Conservation (phyloP, 805 yeast species). For the Saccharomycopsis sp. region DNA sequence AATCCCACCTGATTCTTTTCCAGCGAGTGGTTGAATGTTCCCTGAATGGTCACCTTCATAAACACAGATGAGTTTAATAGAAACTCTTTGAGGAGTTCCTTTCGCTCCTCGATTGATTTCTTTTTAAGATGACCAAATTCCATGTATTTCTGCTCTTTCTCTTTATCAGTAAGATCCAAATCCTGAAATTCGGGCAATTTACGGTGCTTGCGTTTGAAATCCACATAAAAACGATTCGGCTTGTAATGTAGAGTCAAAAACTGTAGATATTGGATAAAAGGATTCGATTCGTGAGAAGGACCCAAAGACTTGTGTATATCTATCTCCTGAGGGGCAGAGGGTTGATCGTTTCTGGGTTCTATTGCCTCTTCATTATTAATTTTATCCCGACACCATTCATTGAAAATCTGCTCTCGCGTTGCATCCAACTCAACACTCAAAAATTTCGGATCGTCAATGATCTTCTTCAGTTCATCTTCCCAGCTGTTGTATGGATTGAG, state of each 20-base stretch:
- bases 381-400: conserved; percentile 37
- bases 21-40: neutral
- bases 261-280: conserved; percentile 7
- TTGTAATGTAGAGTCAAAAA: conserved; percentile 10
- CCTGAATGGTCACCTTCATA: neutral
- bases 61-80: conserved; percentile 8
- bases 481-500: conserved; percentile 43
- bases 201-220: conserved; percentile 15
- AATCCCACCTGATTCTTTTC: neutral
- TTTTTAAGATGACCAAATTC: conserved; percentile 14
- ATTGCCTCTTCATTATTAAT: conserved; percentile 11
- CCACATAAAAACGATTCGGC: conserved; percentile 14
- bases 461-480: conserved; percentile 37
- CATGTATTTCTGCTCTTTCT: conserved; percentile 16
- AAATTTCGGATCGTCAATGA: conserved; percentile 39
- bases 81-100: conserved; percentile 6
- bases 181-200: conserved; percentile 4
- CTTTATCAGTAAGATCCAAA: conserved; percentile 4
- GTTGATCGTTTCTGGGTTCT: neutral
- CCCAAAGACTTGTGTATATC: neutral
- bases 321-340: neutral
- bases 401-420: conserved; percentile 35
- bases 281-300: neutral
- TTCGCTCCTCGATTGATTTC: conserved; percentile 10
- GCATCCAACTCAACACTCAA: conserved; percentile 29